Conservation (phyloP, 2,329 filamentous ascomycete species). For the Ascochyta fabae region DNA sequence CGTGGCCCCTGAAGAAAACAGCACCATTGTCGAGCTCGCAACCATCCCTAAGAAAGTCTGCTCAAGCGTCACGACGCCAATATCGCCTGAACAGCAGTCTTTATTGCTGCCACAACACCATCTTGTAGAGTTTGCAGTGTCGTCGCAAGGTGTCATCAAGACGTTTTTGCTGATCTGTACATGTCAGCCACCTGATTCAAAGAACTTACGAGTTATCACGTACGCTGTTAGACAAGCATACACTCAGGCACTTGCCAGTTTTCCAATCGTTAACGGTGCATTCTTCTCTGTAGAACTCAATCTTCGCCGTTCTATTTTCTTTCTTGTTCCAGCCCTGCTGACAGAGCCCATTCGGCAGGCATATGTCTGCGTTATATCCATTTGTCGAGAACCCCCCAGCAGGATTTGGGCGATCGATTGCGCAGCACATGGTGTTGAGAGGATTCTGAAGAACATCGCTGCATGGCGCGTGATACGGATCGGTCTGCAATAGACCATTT, state of each 20-base stretch:
- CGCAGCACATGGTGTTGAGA: slow-evolving; percentile 15
- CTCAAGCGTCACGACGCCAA: slow-evolving; percentile 1
- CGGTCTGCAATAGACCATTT: slow-evolving; percentile 7
- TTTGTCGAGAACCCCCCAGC: neutral
- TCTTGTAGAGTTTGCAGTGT: slow-evolving; percentile 6
- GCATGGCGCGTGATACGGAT: slow-evolving; percentile 9
- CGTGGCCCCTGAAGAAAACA: neutral
- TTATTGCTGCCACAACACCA: slow-evolving; percentile 10
- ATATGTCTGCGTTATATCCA: neutral
- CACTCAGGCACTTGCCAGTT: slow-evolving; percentile 8
- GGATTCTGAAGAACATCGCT: neutral
- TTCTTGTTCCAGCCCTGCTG: neutral
- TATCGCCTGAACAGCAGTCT: slow-evolving; percentile 6
- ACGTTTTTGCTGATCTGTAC: neutral
- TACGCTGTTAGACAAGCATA: slow-evolving; percentile 11
- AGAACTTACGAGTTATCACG: neutral
- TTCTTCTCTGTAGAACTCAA: slow-evolving; percentile 4
- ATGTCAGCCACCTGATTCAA: neutral
- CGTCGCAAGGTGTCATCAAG: slow-evolving; percentile 4
- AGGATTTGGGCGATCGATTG: slow-evolving; percentile 1
- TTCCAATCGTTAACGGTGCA: slow-evolving; percentile 5
- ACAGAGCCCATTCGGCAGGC: slow-evolving; percentile 8
- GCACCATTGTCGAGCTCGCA: neutral
- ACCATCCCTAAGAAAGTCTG: slow-evolving; percentile 7
- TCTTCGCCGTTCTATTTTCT: neutral